These are phyloP conservation scores for Conticribra guillardii DNA, from an alignment of 108 stramenopile species.

Conservation along the genomic window DNA sequence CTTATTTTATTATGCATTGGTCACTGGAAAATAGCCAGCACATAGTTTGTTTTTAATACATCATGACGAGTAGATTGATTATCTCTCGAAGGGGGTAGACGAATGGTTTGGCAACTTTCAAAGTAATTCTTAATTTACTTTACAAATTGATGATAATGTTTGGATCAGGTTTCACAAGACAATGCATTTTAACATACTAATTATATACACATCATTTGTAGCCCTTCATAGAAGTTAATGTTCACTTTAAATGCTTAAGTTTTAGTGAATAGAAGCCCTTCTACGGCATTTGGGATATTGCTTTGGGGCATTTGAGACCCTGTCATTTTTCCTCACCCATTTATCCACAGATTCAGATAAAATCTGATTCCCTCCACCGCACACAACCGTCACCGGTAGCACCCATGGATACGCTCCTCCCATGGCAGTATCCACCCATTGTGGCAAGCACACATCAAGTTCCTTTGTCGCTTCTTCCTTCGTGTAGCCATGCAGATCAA, in stretches of 20 bases:
- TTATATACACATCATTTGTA: too few species aligned
- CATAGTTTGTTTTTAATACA: too few species aligned
- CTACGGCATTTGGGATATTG: conserved; percentile 7
- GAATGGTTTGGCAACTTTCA: too few species aligned
- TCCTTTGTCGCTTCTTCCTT: conserved; percentile 21
- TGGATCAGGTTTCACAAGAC: too few species aligned
- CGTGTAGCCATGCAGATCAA: conserved; percentile 45
- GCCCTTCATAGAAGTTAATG: too few species aligned
- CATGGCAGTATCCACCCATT: conserved; percentile 39
- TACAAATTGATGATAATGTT: too few species aligned
- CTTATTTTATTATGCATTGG: too few species aligned
- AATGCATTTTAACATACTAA: too few species aligned
- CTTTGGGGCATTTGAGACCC: conserved; percentile 50
- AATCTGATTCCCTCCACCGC: conserved; percentile 46
- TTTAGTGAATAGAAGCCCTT: conserved; percentile 6
- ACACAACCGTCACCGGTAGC: conserved; percentile 31
- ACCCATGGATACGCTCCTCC: conserved; percentile 43
- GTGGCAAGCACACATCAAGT: conserved; percentile 29
- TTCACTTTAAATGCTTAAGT: too few species aligned
- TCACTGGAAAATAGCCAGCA: too few species aligned
- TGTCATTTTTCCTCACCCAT: conserved; percentile 38
- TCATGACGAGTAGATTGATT: too few species aligned
- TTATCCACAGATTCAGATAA: conserved; percentile 33
- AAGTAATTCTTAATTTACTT: not conserved
- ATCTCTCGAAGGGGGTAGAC: too few species aligned